These are phyloP conservation scores for Ambrosia trifida DNA, from an alignment of 129 eudicot species.

Conservation along the genomic window DNA sequence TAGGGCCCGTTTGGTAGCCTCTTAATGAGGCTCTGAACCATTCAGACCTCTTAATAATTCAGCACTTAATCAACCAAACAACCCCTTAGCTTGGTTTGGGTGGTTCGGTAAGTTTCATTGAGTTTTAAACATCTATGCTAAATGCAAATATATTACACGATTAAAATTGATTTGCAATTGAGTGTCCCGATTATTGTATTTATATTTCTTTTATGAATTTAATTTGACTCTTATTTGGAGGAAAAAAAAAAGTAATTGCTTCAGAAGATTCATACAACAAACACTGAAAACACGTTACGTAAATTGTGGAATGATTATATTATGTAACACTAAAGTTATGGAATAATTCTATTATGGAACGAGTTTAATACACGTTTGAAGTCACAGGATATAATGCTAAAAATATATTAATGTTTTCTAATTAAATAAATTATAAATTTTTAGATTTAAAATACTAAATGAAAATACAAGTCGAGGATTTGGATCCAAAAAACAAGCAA, in stretches of 20 bases:
- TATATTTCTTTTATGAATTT: background rate
- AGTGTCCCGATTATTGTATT: background rate
- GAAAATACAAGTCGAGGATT: constrained; percentile 18
- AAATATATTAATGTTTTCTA: background rate
- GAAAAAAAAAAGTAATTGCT: background rate
- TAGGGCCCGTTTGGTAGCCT: no score
- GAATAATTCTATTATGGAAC: background rate
- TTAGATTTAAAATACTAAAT: constrained; percentile 5
- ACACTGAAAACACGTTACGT: background rate
- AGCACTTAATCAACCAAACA: no score
- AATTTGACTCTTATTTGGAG: background rate
- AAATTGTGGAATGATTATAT: background rate
- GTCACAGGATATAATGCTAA: background rate
- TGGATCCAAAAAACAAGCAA: constrained; percentile 36
- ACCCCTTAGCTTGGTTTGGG: no score
- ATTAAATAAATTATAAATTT: background rate
- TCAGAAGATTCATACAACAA: background rate
- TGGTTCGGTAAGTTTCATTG: no score
- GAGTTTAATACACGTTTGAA: background rate
- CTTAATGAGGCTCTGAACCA: no score
- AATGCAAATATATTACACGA: no score
- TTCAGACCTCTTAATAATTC: no score
- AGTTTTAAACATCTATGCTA: no score
- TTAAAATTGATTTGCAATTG: no score
- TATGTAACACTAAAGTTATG: background rate